Percentiles rank a stretch among this genome's conserved stretches.
Evolutionary conservation across 83 land plant species (phyloP).

Genomic region (Picea abies): DNA sequence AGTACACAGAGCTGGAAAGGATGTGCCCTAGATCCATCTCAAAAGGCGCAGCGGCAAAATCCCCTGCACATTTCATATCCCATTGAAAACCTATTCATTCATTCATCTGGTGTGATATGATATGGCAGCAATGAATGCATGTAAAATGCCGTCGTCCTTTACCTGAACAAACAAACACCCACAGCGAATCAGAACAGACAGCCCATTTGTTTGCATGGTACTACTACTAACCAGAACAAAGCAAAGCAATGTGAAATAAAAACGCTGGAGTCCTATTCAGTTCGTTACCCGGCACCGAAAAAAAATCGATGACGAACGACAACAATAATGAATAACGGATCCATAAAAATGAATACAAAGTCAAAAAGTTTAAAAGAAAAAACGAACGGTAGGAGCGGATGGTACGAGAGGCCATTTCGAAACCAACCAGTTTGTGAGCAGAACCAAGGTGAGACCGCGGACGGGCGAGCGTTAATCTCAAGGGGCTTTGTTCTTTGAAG

Average conservation of each 20-base stretch:
- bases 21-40: conserved; percentile 8
- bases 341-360: not conserved
- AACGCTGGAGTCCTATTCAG: not conserved
- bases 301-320: too few species aligned
- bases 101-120: not conserved
- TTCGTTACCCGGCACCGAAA: not conserved
- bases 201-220: not conserved
- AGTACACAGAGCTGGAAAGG: too few species aligned
- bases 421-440: not conserved
- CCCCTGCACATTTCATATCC: conserved; percentile 6
- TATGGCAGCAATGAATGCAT: not conserved
- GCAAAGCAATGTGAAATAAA: not conserved
- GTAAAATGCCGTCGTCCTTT: not conserved
- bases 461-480: conserved; percentile 1
- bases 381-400: not conserved
- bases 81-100: not conserved
- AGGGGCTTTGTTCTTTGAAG: not conserved
- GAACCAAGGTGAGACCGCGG: not conserved
- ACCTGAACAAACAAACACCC: conserved; percentile 13
- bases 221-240: not conserved
- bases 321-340: conserved; percentile 6
- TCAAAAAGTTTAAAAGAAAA: not conserved
- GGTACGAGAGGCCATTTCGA: not conserved
- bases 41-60: not conserved
- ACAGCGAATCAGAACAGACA: not conserved